Evolutionary conservation across 2,329 filamentous ascomycete genomes (phyloP).

Genomic region (Hypoxylon sp.): DNA sequence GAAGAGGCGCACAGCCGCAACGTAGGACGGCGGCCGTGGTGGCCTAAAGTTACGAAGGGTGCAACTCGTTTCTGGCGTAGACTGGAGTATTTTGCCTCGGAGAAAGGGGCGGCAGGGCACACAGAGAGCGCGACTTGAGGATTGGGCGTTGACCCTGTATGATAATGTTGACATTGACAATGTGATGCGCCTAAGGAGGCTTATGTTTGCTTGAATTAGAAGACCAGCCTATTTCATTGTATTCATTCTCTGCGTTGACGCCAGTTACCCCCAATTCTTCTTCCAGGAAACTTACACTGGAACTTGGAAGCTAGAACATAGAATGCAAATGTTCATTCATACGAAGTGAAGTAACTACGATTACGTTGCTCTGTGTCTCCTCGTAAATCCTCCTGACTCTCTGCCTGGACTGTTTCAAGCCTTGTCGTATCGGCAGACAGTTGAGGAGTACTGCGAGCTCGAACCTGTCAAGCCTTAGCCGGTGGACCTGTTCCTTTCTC

Average conservation of each 20-base stretch:
- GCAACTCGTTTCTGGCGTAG: conserved; percentile 4
- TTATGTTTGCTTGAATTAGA: conserved; percentile 8
- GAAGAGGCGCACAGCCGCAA: conserved; percentile 43
- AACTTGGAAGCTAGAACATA: not conserved
- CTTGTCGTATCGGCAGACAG: no score
- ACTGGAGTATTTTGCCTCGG: not conserved
- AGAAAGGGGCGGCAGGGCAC: conserved; percentile 1
- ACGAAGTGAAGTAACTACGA: not conserved
- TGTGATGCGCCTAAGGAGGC: conserved; percentile 6
- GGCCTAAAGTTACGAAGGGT: conserved; percentile 39
- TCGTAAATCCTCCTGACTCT: no score
- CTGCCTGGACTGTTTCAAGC: no score
- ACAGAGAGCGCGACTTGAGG: conserved; percentile 7
- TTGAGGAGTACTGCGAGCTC: no score
- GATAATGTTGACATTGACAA: conserved; percentile 24
- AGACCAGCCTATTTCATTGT: not conserved
- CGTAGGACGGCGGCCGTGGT: conserved; percentile 42
- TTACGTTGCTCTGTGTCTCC: no score
- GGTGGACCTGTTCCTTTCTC: not conserved
- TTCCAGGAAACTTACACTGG: not conserved
- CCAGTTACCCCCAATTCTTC: not conserved
- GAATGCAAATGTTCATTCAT: conserved; percentile 1
- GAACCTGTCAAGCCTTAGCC: not conserved
- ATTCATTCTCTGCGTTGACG: not conserved
- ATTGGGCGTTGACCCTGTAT: conserved; percentile 7